Evolutionary conservation across 1,284 basidiomycete species (phyloP).

Genomic region (Pholiota adiposa): DNA sequence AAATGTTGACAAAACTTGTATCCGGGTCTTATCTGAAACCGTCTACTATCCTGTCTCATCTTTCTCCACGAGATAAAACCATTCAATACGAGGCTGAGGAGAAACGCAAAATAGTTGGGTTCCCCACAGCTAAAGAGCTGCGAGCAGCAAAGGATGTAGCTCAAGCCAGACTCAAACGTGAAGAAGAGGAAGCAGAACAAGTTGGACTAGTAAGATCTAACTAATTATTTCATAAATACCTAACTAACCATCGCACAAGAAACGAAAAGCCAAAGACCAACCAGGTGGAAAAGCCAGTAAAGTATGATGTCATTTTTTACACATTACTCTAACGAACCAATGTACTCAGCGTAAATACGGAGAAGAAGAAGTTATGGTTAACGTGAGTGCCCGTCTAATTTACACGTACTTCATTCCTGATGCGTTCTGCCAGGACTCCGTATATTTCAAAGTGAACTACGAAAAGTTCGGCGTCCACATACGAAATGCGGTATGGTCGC

Average conservation of each 20-base stretch:
- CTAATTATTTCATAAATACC: background rate
- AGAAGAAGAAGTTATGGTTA: conserved; percentile 65
- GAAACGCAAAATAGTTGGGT: conserved; percentile 68
- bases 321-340: background rate
- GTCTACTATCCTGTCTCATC: conserved; percentile 70
- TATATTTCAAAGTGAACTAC: conserved; percentile 86
- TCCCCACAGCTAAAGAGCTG: conserved; percentile 78
- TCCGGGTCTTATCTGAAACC: conserved; percentile 70
- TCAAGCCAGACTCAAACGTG: conserved; percentile 60
- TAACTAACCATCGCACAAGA: conserved; percentile 42
- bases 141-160: conserved; percentile 71
- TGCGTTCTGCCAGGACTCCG: conserved; percentile 53
- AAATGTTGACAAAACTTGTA: conserved; percentile 69
- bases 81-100: conserved; percentile 79
- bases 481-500: conserved; percentile 73
- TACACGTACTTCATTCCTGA: conserved; percentile 10
- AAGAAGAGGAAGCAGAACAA: conserved; percentile 74
- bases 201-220: conserved; percentile 64
- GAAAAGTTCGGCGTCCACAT: conserved; percentile 89
- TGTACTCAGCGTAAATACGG: conserved; percentile 54
- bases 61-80: conserved; percentile 75
- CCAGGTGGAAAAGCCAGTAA: conserved; percentile 51
- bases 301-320: conserved; percentile 39
- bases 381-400: conserved; percentile 50
- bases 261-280: conserved; percentile 60